Evolutionary conservation across 306 rosid species (phyloP).

Genomic region (Aeschynomene evenia): DNA sequence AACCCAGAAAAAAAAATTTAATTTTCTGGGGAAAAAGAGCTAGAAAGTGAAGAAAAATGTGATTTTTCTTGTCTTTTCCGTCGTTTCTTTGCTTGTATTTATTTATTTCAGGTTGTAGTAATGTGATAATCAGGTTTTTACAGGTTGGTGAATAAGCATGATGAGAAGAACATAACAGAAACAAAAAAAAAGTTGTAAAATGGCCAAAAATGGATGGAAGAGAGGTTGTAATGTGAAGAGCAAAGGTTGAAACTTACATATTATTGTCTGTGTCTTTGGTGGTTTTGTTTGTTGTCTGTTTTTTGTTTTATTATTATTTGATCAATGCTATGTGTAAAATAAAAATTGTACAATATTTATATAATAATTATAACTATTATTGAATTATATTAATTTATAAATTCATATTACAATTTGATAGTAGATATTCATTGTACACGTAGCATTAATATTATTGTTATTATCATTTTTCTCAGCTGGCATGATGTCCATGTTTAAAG

Average conservation of each 20-base stretch:
- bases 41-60: conserved; percentile 7
- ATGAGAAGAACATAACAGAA: background rate
- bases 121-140: background rate
- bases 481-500: background rate
- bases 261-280: conserved; percentile 21
- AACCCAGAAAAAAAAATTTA: conserved; percentile 1
- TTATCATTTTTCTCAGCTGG: conserved; percentile 17
- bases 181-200: background rate
- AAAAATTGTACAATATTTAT: too few relatives aligned
- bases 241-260: background rate
- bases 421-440: too few relatives aligned
- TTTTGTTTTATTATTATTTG: too few relatives aligned
- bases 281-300: conserved; percentile 14
- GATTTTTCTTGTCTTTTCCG: background rate
- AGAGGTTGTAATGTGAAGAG: conserved; percentile 24
- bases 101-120: background rate
- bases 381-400: too few relatives aligned
- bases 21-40: conserved; percentile 11
- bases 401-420: too few relatives aligned
- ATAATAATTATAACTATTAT: too few relatives aligned
- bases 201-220: background rate
- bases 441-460: too few relatives aligned
- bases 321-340: too few relatives aligned
- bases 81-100: too few relatives aligned
- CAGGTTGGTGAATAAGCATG: background rate